Conservation (phyloP, 1,284 basidiomycete species). For the Cryptococcus amylolentus region DNA sequence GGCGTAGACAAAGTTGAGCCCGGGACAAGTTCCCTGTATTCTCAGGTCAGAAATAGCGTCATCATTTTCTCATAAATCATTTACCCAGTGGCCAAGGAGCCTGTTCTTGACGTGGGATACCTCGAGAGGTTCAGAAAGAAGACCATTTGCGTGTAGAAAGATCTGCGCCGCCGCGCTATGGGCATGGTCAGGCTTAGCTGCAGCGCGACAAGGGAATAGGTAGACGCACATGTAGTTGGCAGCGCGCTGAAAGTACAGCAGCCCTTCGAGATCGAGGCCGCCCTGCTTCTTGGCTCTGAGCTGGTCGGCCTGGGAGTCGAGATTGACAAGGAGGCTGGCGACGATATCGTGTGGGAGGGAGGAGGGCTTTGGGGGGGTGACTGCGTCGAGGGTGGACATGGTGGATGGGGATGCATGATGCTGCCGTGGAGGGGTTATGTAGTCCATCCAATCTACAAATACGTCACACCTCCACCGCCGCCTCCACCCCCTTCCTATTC, state of each 20-base stretch:
- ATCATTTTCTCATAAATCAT: conserved; percentile 1
- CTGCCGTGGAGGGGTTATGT: too few species aligned
- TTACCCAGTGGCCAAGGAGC: conserved; percentile 56
- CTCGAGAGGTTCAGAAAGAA: conserved; percentile 59
- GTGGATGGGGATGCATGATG: background rate
- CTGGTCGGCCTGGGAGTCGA: conserved; percentile 34
- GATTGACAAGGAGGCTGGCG: conserved; percentile 45
- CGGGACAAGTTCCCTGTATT: conserved; percentile 53
- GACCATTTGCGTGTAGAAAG: conserved; percentile 69
- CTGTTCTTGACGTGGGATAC: conserved; percentile 69
- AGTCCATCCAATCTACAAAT: too few species aligned
- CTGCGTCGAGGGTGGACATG: conserved; percentile 41
- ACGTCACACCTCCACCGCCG: too few species aligned
- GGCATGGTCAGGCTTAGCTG: background rate
- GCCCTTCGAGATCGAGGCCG: conserved; percentile 44
- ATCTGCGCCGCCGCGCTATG: conserved; percentile 53
- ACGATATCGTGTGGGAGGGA: conserved; percentile 40
- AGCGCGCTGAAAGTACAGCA: conserved; percentile 49
- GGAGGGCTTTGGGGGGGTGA: conserved; percentile 46
- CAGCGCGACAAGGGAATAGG: background rate
- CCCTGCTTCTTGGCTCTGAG: conserved; percentile 19
- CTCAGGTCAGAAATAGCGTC: background rate
- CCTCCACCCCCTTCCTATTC: too few species aligned
- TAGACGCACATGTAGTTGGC: conserved; percentile 45
- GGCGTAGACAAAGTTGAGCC: conserved; percentile 71